These are phyloP conservation scores for Artemisia annua DNA, from an alignment of 129 eudicot genomes.

Conservation along the genomic window DNA sequence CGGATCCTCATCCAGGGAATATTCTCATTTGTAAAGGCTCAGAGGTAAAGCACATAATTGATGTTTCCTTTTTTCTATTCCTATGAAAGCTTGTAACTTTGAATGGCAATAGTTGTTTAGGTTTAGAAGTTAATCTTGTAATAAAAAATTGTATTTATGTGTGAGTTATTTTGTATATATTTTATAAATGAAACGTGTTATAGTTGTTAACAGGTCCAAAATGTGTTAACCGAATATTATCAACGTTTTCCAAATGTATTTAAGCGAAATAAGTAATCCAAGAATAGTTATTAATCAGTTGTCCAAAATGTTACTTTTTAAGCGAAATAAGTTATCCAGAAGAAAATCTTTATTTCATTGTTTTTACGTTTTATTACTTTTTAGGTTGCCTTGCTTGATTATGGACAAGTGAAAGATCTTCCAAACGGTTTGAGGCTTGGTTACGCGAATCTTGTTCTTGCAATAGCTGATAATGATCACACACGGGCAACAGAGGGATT, in stretches of 20 bases:
- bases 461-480: slow-evolving; percentile 90
- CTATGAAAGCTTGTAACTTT: neutral
- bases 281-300: too few species aligned
- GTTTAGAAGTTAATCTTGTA: too few species aligned
- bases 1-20: slow-evolving; percentile 99
- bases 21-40: slow-evolving; percentile 89
- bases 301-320: too few species aligned
- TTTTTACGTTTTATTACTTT: neutral
- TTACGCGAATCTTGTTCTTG: slow-evolving; percentile 83
- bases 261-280: too few species aligned
- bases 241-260: slow-evolving; percentile 1
- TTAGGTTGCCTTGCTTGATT: slow-evolving; percentile 95
- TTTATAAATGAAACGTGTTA: too few species aligned
- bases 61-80: neutral
- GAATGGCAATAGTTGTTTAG: too few species aligned
- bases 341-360: neutral
- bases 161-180: too few species aligned
- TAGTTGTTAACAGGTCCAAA: neutral
- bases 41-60: slow-evolving; percentile 44
- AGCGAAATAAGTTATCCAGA: too few species aligned
- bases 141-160: too few species aligned
- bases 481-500: slow-evolving; percentile 66
- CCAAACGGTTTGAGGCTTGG: slow-evolving; percentile 86
- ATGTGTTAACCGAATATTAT: neutral
- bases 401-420: slow-evolving; percentile 99